These are phyloP conservation scores for Saturnispora sanitii DNA, from an alignment of 805 yeast species.

Conservation along the genomic window DNA sequence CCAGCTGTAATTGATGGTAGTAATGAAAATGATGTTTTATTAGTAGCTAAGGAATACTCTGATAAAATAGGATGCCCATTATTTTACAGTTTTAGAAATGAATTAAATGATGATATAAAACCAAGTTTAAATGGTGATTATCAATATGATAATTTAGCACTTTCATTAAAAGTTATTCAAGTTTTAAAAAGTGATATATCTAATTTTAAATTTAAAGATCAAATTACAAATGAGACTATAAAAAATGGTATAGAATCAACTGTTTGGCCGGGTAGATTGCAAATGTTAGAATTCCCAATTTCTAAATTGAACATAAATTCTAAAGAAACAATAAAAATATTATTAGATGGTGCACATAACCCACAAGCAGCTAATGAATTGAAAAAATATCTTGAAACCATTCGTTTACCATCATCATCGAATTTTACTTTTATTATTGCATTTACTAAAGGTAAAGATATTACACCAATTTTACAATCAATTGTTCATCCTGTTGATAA, in stretches of 20 bases:
- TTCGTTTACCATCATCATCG: too few species aligned
- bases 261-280: slow-evolving; percentile 85
- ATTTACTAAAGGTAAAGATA: slow-evolving; percentile 62
- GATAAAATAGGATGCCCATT: slow-evolving; percentile 24
- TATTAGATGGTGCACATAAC: slow-evolving; percentile 93
- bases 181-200: slow-evolving; percentile 13
- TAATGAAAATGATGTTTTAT: slow-evolving; percentile 43
- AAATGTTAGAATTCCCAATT: slow-evolving; percentile 27
- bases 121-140: slow-evolving; percentile 65
- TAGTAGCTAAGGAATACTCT: slow-evolving; percentile 35
- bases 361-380: slow-evolving; percentile 74
- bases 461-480: slow-evolving; percentile 25
- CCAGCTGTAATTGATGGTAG: slow-evolving; percentile 68
- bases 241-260: slow-evolving; percentile 44
- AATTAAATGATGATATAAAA: slow-evolving; percentile 1
- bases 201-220: not conserved
- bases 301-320: not conserved
- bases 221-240: slow-evolving; percentile 24
- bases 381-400: slow-evolving; percentile 37
- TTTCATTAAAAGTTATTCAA: slow-evolving; percentile 53
- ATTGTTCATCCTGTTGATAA: slow-evolving; percentile 50
- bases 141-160: slow-evolving; percentile 59
- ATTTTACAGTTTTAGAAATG: slow-evolving; percentile 3
- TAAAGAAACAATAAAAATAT: slow-evolving; percentile 24
- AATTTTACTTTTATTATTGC: slow-evolving; percentile 55